phyloP scores from a whole-genome alignment of 768 basidiomycete genomes.

The Thelephora ganbajun region DNA sequence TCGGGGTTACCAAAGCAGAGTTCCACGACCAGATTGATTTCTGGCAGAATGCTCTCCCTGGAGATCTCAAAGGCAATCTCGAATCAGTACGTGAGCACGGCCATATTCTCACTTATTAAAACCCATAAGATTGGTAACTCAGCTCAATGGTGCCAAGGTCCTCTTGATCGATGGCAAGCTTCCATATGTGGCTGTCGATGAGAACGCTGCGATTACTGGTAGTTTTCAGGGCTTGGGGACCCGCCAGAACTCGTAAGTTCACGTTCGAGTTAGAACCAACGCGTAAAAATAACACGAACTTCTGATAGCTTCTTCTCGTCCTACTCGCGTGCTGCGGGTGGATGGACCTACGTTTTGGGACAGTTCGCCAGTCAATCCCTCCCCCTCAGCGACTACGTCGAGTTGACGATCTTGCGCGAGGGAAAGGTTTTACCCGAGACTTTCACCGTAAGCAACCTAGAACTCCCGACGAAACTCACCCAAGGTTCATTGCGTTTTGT shows the following conservation, averaged over 20 bases:
- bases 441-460: constrained; percentile 26
- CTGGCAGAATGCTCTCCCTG: constrained; percentile 40
- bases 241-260: constrained; percentile 19
- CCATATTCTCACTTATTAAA: background rate
- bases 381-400: constrained; percentile 34
- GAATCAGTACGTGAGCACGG: constrained; percentile 20
- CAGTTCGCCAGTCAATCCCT: constrained; percentile 43
- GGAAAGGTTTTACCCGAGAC: constrained; percentile 25
- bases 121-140: background rate
- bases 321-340: constrained; percentile 14
- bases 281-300: background rate
- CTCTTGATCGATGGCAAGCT: constrained; percentile 35
- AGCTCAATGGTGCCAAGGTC: constrained; percentile 37
- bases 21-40: constrained; percentile 34
- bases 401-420: constrained; percentile 30
- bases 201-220: constrained; percentile 36
- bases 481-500: constrained; percentile 9
- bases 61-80: constrained; percentile 30
- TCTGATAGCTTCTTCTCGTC: constrained; percentile 21
- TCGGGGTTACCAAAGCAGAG: constrained; percentile 32
- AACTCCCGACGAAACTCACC: too few species aligned
- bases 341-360: constrained; percentile 18
- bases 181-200: constrained; percentile 37
- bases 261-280: background rate
- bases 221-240: constrained; percentile 35